phyloP scores from a whole-genome alignment of 1,139 yeast species.

The Debaryomyces sp. region DNA sequence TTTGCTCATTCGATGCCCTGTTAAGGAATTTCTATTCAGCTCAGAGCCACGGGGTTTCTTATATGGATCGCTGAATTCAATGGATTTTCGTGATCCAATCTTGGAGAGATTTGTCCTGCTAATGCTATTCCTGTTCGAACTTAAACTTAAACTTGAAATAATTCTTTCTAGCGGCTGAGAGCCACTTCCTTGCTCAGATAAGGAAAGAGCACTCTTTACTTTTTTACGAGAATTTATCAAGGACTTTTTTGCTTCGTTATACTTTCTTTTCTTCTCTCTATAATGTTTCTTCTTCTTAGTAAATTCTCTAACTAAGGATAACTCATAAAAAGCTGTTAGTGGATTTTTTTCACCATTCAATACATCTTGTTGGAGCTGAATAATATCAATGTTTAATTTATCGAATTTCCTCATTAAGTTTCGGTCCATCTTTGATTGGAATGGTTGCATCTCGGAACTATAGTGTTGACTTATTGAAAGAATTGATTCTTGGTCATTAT shows the following conservation, averaged over 20 bases:
- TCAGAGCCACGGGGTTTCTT: constrained; percentile 2
- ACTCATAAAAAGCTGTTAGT: constrained; percentile 82
- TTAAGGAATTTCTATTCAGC: constrained; percentile 5
- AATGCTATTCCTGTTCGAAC: constrained; percentile 21
- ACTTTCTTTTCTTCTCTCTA: constrained; percentile 42
- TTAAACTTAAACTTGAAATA: constrained; percentile 40
- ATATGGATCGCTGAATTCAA: constrained; percentile 3
- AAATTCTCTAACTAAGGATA: constrained; percentile 66
- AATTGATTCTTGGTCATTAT: constrained; percentile 39
- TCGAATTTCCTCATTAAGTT: constrained; percentile 64
- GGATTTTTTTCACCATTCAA: constrained; percentile 68
- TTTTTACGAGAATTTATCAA: constrained; percentile 53
- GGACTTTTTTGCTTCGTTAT: constrained; percentile 41
- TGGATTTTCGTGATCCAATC: constrained; percentile 3
- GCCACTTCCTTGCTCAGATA: constrained; percentile 29
- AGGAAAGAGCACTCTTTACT: constrained; percentile 46
- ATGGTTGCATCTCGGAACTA: constrained; percentile 44
- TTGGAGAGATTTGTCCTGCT: constrained; percentile 6
- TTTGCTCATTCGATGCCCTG: not conserved
- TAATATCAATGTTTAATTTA: constrained; percentile 68
- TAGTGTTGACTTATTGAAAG: constrained; percentile 46
- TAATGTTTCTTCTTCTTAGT: constrained; percentile 35
- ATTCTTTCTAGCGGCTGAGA: constrained; percentile 46
- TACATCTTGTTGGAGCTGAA: constrained; percentile 63
- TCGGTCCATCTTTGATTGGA: constrained; percentile 64